phyloP scores from a whole-genome alignment of 768 basidiomycete species.

The Lactarius sanguifluus region DNA sequence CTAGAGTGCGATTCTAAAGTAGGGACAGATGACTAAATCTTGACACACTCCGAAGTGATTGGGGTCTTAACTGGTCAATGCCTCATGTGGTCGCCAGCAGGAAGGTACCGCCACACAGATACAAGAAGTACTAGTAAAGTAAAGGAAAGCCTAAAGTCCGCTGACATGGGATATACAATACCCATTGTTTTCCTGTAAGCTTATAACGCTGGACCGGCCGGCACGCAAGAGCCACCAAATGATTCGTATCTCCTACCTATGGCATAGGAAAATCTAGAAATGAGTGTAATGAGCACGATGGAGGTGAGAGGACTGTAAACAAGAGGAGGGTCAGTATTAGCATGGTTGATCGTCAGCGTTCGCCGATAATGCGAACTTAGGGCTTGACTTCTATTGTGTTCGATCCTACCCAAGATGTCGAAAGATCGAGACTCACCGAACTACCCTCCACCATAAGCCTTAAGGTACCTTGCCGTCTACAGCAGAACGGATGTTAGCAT shows the following conservation, averaged over 20 bases:
- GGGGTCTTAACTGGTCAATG: no score
- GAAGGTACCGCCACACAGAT: no score
- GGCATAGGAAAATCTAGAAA: conserved; percentile 4
- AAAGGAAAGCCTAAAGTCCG: no score
- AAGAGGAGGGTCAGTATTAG: conserved; percentile 69
- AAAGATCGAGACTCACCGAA: conserved; percentile 40
- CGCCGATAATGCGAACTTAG: conserved; percentile 63
- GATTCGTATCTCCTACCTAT: background rate
- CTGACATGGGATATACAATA: no score
- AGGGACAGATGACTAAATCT: no score
- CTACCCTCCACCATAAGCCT: no score
- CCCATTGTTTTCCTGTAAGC: no score
- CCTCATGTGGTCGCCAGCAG: no score
- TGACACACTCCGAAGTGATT: no score
- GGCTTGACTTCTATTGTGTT: conserved; percentile 89
- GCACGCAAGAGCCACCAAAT: background rate
- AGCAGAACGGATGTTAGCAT: conserved; percentile 2
- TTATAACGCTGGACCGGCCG: background rate
- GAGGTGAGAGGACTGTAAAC: conserved; percentile 32
- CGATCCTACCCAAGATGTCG: conserved; percentile 47
- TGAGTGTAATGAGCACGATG: conserved; percentile 9
- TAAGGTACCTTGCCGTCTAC: background rate
- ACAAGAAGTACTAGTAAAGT: no score
- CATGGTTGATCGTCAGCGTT: conserved; percentile 77
- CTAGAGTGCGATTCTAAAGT: no score